These are phyloP conservation scores for Globisporangium parvum DNA, from an alignment of 352 stramenopile species.

Conservation along the genomic window DNA sequence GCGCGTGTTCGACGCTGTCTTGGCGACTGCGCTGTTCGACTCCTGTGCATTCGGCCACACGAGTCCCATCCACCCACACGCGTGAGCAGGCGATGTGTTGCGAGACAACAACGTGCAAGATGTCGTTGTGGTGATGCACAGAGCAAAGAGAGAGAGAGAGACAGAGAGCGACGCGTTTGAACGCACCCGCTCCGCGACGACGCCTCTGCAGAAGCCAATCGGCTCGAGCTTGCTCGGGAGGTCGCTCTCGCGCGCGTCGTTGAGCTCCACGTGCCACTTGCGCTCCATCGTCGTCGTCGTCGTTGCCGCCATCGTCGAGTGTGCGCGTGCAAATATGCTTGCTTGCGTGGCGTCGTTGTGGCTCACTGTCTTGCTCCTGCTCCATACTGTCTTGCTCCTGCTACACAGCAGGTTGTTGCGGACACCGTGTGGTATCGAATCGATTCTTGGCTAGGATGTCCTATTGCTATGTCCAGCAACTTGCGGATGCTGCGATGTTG, in stretches of 20 bases:
- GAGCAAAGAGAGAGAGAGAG: not conserved
- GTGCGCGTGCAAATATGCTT: too few relatives aligned
- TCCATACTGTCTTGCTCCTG: too few relatives aligned
- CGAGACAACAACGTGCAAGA: not conserved
- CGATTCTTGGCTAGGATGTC: too few relatives aligned
- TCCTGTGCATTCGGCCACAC: constrained; percentile 22
- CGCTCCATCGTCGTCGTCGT: constrained; percentile 23
- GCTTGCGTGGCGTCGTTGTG: too few relatives aligned
- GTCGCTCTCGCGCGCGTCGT: constrained; percentile 69
- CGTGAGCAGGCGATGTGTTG: not conserved
- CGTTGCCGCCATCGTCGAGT: not conserved
- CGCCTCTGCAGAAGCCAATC: constrained; percentile 55
- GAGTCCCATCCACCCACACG: not conserved
- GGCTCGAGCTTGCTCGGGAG: constrained; percentile 56
- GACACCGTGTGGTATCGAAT: too few relatives aligned
- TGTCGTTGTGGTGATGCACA: not conserved
- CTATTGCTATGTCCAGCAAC: too few relatives aligned
- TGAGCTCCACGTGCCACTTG: constrained; percentile 78
- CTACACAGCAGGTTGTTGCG: too few relatives aligned
- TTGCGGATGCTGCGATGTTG: too few relatives aligned
- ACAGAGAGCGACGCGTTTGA: not conserved
- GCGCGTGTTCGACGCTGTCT: constrained; percentile 55
- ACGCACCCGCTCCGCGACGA: constrained; percentile 55
- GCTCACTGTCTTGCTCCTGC: too few relatives aligned
- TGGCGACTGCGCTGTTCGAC: constrained; percentile 46